Evolutionary conservation across 2,329 filamentous ascomycete genomes (phyloP), one percentile per base, ranked within the genome.

Genomic region (Sarocladiaceae sp.): DNA sequence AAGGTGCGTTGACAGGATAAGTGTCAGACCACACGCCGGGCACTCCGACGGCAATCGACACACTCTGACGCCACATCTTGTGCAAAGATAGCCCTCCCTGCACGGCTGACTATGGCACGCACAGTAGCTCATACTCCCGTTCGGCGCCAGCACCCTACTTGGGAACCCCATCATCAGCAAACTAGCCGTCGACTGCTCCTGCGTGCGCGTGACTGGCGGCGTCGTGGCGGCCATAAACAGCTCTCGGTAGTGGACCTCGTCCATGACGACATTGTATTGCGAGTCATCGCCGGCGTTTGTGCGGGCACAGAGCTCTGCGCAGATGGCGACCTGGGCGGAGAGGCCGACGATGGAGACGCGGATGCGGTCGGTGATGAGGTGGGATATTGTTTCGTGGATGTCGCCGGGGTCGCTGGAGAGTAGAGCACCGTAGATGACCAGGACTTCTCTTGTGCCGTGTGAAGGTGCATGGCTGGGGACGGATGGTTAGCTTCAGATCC

Each of bases 111-210:
- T 88, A 65, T 97, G 91, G 59, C 93, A 98, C 4, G 90, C 89
- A 62, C 93, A 98, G 49, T 93, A 80, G 47, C 84, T 89, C 44
- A 76, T 68, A 4, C 82, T 76, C 19, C 72, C 72, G 27, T 69
- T 71, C 2, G 80, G 73, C 44, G 88, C 86, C 12, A 93, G 79
- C 2, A 85, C 85, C 29, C 90, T 79, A 5, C 88, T 94, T 0
- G 93, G 93, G 58, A 98, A 98, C 4, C 93, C 93, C 91, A 98
- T 98, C 86, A 95, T 94, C 20, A 98, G 77, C 32, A 98, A 70
- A 45, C 77, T 81, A 1, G 79, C 74, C 7, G 73, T 73, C 48
- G 70, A 73, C 55, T 77, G 73, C 51, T 77, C 74, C 32, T 67
- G 64, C 3, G 82, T 78, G 45, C 86, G 80, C 11, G 89, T 87